Base-by-base conservation (phyloP, 768 basidiomycete species). In the Leccinum broughii region DNA sequence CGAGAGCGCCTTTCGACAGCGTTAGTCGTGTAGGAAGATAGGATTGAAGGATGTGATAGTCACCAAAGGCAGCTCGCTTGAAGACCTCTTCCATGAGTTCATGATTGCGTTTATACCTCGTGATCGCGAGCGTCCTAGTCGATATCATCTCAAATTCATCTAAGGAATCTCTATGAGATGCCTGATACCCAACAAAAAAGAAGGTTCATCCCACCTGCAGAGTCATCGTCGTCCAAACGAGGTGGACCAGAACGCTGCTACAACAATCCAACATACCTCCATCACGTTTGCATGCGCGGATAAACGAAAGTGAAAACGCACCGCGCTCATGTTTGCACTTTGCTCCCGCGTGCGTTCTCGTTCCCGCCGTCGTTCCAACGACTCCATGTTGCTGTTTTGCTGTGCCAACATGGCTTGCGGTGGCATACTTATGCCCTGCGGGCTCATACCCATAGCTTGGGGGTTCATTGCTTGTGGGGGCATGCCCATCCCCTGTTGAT, bases 71-170 rank as follows among this genome's bases (percentile, higher is more conserved):
- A 24, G 91, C 90, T 64, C 83, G 81, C 63, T 79, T 80, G 72
- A 93, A 92, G 2, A 93, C 87, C 48, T 88, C 88, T 68, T 88
- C 88, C 90, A 93, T 93, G 61, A 88, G 77, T 49, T 92, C 91
- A 66, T 93, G 90, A 66, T 93, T 93, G 6, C 90, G 85, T 64
- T 81, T 83, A 68, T 92, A 93, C 37, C 91, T 80, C 17, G 85
- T 82, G 37, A 89, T 67, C 7, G 92, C 88, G 15, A 92, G 78
- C 3, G 89, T 83, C 48, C 88, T 82, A 2, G 88, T 85, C 0
- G 91, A 88, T 60, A 92, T 87, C 60, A 81, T 77, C 60, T 92
- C 90, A 24, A 80, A 74, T 62, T 90, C 89, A 64, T 90, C 86
- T 83, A 10, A 32, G 2, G 39, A n/a, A 3, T 30, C 0, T 3